Conservation (phyloP, 345 rosid species). For the Cardiospermum halicacabum region DNA sequence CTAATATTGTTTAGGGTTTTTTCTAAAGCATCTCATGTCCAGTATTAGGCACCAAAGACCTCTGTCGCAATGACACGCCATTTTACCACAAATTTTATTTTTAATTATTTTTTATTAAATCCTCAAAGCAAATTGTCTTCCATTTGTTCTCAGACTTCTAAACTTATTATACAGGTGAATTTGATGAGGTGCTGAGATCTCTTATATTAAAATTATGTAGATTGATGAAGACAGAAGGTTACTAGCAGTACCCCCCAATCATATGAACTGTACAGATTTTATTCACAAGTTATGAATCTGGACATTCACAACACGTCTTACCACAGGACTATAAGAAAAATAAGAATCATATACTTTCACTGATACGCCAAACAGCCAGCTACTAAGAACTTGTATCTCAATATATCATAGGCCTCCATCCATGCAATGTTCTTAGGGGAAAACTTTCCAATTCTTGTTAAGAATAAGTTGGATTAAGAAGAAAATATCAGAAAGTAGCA, state of each 20-base stretch:
- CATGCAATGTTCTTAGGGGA: too few relatives aligned
- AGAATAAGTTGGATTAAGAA: too few relatives aligned
- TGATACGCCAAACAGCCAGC: background rate
- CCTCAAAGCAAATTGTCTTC: background rate
- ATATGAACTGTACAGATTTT: background rate
- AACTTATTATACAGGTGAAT: background rate
- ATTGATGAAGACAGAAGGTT: background rate
- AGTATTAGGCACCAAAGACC: too few relatives aligned
- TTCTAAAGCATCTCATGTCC: too few relatives aligned
- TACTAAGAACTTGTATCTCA: background rate
- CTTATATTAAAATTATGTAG: background rate
- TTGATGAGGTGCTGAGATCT: background rate
- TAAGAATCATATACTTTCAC: background rate
- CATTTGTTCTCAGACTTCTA: background rate
- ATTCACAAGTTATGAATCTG: background rate
- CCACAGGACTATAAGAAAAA: background rate
- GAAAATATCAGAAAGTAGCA: too few relatives aligned
- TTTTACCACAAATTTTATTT: too few relatives aligned
- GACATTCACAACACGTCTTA: background rate
- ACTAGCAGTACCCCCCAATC: background rate
- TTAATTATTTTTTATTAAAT: too few relatives aligned
- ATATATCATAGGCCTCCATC: background rate
- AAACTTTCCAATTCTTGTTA: too few relatives aligned
- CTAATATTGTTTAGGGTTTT: too few relatives aligned
- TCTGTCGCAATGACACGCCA: too few relatives aligned